Base-by-base conservation (phyloP, 306 rosid genomes). In the Cucumis hystrix region DNA sequence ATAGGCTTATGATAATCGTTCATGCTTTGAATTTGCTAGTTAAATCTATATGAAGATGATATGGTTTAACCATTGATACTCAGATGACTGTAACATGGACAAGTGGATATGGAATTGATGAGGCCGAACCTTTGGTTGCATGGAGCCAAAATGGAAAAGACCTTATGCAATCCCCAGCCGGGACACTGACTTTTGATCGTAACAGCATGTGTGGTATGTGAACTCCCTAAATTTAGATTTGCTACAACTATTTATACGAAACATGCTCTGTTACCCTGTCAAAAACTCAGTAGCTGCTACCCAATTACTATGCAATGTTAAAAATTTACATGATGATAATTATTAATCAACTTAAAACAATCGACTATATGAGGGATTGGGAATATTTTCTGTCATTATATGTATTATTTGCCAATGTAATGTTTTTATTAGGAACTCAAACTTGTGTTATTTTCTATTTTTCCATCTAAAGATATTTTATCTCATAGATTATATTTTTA, bases 31-130 rank as follows among this genome's bases (percentile, higher is more conserved):
- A 14, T 65, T 18, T 57, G 23, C 30, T 15, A 4, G 73, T 40
- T 40, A n/a, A 49, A 56, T 23, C 49, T 51, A 63, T 18, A 40
- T 76, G 78, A 62, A 74, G 43, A 52, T 79, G 57, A 75, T 66
- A n/a, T 28, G 33, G 4, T 37, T 80, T 71, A 57, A 23, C 54
- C 78, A 28, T 67, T 76, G 73, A 40, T 65, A 33, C 59, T 12
- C 85, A 92, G 98, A 92, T 92, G 87, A 88, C 97, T 23, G 93
- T 92, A 75, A 95, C 97, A 75, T 95, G 98, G 98, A 95, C 98
- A 54, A 94, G 98, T 11, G 98, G 98, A 86, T 94, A 89, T 86
- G 91, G 84, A 41, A 85, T 92, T 56, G 60, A 51, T 45, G 92
- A 89, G 69, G 98, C 97, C 30, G 87, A 83, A 52, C 91, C 98